A percentile compares a stretch with the other conserved stretches of the same genome.
phyloP scores from a whole-genome alignment of 176 grass and related monocot species.

The Puccinellia tenuiflora region DNA sequence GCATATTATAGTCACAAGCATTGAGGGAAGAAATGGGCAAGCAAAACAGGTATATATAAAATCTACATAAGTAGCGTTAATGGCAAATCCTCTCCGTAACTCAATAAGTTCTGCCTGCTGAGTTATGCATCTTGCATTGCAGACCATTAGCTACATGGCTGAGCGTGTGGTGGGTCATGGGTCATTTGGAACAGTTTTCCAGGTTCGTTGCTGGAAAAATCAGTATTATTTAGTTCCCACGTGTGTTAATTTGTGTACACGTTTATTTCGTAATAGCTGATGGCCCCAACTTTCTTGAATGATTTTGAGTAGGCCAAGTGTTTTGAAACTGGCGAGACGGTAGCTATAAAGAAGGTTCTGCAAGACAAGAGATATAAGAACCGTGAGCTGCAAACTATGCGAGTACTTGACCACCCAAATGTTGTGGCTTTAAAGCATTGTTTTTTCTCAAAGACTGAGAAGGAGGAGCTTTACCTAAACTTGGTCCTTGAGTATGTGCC shows the following conservation, averaged over 20 bases:
- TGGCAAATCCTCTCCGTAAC: neutral
- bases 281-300: neutral
- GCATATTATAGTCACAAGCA: constrained; percentile 88
- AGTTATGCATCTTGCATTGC: constrained; percentile 26
- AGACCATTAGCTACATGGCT: constrained; percentile 84
- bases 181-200: constrained; percentile 79
- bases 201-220: constrained; percentile 42
- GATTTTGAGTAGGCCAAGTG: constrained; percentile 67
- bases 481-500: constrained; percentile 96
- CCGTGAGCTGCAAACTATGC: constrained; percentile 78
- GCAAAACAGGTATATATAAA: constrained; percentile 56
- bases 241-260: neutral
- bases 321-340: constrained; percentile 78
- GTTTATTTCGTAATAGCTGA: neutral
- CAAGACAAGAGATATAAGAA: constrained; percentile 95
- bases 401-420: constrained; percentile 90
- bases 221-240: neutral
- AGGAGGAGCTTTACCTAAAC: constrained; percentile 90
- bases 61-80: neutral
- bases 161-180: constrained; percentile 72
- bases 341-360: constrained; percentile 95
- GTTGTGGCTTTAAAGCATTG: constrained; percentile 76
- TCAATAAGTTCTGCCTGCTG: neutral
- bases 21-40: constrained; percentile 79
- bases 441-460: constrained; percentile 89